A percentile compares a stretch with the other conserved stretches of the same genome.
phyloP scores from a whole-genome alignment of 2,329 filamentous ascomycete genomes.

The Colletotrichum incanum region DNA sequence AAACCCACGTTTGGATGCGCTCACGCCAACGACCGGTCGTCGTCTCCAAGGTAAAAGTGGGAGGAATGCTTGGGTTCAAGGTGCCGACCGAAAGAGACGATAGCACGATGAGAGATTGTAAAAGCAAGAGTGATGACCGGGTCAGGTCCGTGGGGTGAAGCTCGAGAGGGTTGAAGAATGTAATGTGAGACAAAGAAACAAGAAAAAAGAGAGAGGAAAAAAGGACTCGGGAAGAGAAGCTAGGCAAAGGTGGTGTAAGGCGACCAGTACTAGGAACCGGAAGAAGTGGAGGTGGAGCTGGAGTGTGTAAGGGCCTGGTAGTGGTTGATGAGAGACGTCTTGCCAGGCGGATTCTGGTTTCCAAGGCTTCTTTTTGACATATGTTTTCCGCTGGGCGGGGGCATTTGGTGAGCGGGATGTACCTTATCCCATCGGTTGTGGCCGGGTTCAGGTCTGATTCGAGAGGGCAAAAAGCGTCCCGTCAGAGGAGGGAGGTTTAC shows the following conservation, averaged over 20 bases:
- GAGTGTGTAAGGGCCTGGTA: neutral
- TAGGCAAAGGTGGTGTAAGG: constrained; percentile 17
- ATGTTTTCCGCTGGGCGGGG: neutral
- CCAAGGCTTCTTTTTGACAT: neutral
- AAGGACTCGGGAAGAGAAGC: constrained; percentile 20
- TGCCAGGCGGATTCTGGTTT: neutral
- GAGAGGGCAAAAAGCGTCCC: constrained; percentile 8
- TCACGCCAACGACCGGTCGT: neutral
- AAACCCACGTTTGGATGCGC: constrained; percentile 14
- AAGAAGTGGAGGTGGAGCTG: constrained; percentile 13
- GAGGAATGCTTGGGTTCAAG: constrained; percentile 2
- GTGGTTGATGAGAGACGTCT: neutral
- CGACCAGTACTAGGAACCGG: constrained; percentile 1
- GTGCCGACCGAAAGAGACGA: constrained; percentile 10
- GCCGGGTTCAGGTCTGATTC: constrained; percentile 8
- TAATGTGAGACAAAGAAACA: constrained; percentile 36
- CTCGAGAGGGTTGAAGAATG: constrained; percentile 37
- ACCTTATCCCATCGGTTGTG: constrained; percentile 8
- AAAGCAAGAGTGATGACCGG: neutral
- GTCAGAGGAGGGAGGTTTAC: constrained; percentile 19
- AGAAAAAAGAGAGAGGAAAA: neutral
- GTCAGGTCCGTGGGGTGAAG: constrained; percentile 2
- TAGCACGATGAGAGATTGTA: neutral
- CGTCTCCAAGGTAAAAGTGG: neutral
- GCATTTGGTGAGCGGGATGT: neutral